Evolutionary conservation across 805 yeast genomes (phyloP).

Genomic region (Priceomyces medius): DNA sequence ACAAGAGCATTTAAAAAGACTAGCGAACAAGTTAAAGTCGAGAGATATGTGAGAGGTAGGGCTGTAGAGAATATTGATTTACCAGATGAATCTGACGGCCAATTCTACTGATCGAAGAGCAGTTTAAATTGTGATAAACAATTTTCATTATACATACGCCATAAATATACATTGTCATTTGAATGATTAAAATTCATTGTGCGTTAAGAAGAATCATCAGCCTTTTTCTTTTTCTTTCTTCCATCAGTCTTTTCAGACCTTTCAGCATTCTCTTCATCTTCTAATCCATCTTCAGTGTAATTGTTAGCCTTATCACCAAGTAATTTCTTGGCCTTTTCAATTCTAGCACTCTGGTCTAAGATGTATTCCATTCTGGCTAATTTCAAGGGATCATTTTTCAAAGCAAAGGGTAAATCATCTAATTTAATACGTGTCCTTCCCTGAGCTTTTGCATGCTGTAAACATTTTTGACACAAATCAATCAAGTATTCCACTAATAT

Average conservation of each 20-base stretch:
- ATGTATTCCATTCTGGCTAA: constrained; percentile 41
- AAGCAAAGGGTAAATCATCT: constrained; percentile 42
- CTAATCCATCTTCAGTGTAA: constrained; percentile 18
- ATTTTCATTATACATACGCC: background rate
- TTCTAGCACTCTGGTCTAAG: constrained; percentile 35
- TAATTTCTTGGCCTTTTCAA: constrained; percentile 41
- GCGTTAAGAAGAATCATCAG: background rate
- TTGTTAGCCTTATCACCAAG: constrained; percentile 27
- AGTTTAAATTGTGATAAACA: no score
- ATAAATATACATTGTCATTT: background rate
- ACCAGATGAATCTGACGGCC: constrained; percentile 7
- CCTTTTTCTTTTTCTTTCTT: constrained; percentile 9
- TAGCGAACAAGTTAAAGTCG: constrained; percentile 51
- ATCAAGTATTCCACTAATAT: constrained; percentile 35
- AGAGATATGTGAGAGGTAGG: constrained; percentile 56
- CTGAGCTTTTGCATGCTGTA: constrained; percentile 35
- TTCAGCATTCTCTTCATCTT: constrained; percentile 10
- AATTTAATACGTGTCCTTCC: constrained; percentile 40
- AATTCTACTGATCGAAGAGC: no score
- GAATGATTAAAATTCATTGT: background rate
- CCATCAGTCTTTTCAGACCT: constrained; percentile 7
- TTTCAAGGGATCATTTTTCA: constrained; percentile 42
- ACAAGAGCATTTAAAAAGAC: background rate
- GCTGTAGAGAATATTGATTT: constrained; percentile 45
- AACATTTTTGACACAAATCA: constrained; percentile 33